Base-by-base conservation (phyloP, 1,284 basidiomycete genomes). In the Apiotrichum brassicae region DNA sequence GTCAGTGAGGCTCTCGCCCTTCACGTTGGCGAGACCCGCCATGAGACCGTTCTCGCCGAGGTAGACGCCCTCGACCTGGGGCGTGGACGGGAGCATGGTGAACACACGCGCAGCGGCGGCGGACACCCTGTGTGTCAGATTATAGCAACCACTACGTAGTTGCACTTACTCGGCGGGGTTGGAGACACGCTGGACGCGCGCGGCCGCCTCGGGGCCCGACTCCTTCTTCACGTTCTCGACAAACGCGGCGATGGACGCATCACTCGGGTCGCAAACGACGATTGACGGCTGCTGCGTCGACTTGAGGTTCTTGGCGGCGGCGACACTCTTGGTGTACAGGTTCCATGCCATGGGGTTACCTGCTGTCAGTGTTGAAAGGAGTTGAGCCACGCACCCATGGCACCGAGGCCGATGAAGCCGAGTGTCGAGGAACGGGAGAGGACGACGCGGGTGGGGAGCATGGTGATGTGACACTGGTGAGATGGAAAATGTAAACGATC, bases 81-180 rank as follows among this genome's bases (percentile, higher is more conserved):
- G 73, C 11, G 73, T 74, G 0, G 74, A 75, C 0, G 77, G 77
- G 1, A 78, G 62, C 73, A 76, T 76, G 4, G 77, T 78, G 36
- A 78, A 59, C 22, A 79, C 69, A 12, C 69, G 73, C 0, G 68
- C 62, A 9, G 74, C 72, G 4, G 59, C 48, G n/a, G 58, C 59
- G 0, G 72, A 71, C 23, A 76, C 73, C 34, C 75, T 76, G 40
- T 14, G 14, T 26, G 24, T 25, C 28, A 30, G n/a, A n/a, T n/a
- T n/a, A n/a, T n/a, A n/a, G n/a, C n/a, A n/a, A n/a, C n/a, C n/a
- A n/a, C n/a, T n/a, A n/a, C n/a, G n/a, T n/a, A n/a, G n/a, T 2
- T n/a, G 7, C 14, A 54, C 55, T 50, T 30, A 57, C 55, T 49
- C 46, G 25, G n/a, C 30, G 5, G 51, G 51, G 2, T 16, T 37